These are phyloP conservation scores for Quercus tomentella DNA, from an alignment of 331 rosid genomes.

Conservation along the genomic window DNA sequence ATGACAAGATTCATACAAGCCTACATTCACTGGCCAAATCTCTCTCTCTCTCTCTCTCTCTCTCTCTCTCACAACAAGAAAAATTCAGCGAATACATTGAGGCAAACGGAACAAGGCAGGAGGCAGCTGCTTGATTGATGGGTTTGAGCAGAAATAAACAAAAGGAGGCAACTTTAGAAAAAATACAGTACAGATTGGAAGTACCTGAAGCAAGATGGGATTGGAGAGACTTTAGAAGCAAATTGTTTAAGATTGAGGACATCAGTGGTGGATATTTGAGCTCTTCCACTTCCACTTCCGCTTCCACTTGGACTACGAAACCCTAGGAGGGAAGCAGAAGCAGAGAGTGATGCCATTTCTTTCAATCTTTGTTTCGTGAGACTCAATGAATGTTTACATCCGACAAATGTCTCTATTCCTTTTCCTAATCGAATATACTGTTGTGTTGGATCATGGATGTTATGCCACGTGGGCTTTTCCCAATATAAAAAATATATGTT, in stretches of 20 bases:
- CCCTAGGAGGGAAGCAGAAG: conserved; percentile 1
- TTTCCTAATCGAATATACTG: too few species aligned
- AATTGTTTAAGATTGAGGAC: background rate
- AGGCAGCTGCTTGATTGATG: background rate
- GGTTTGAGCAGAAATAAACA: background rate
- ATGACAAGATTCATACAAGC: too few species aligned
- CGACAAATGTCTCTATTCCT: too few species aligned
- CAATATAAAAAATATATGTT: too few species aligned
- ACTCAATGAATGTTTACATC: too few species aligned
- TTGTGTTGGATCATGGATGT: too few species aligned
- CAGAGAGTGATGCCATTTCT: conserved; percentile 12
- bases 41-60: too few species aligned
- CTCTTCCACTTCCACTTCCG: background rate
- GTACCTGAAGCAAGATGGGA: conserved; percentile 27
- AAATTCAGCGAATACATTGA: background rate
- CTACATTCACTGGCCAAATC: too few species aligned
- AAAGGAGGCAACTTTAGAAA: background rate
- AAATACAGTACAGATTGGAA: background rate
- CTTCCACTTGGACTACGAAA: background rate
- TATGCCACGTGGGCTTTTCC: too few species aligned
- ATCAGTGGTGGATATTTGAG: background rate
- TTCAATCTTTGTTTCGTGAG: too few species aligned
- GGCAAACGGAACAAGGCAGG: background rate
- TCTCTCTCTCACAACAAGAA: background rate
- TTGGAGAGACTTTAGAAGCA: background rate